Conservation (phyloP, 306 rosid species). For the Medicago ruthenica region DNA sequence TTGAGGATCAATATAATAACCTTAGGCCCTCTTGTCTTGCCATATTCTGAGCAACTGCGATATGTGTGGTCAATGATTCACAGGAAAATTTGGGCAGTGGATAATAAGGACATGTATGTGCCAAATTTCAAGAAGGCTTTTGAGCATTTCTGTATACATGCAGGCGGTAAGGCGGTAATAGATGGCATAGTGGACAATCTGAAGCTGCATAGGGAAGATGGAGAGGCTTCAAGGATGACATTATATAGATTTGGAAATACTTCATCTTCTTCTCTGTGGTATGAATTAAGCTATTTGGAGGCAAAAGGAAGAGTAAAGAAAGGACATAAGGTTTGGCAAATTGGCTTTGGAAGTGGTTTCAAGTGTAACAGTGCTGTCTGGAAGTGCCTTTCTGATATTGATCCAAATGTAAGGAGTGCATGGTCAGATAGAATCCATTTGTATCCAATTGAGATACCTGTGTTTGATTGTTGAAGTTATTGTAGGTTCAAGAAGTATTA, state of each 20-base stretch:
- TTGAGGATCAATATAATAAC: constrained; percentile 54
- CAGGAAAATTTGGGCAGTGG: constrained; percentile 43
- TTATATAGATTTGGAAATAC: constrained; percentile 76
- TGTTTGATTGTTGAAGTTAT: constrained; percentile 41
- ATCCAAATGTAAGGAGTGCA: constrained; percentile 57
- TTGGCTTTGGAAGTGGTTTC: constrained; percentile 79
- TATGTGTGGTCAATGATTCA: constrained; percentile 51
- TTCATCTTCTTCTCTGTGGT: constrained; percentile 77
- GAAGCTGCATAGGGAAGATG: constrained; percentile 62
- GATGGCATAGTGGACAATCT: constrained; percentile 63
- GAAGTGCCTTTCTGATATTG: constrained; percentile 62
- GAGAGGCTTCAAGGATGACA: constrained; percentile 82
- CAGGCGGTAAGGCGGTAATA: constrained; percentile 76
- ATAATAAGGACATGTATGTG: constrained; percentile 45
- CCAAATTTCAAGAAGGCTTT: constrained; percentile 70
- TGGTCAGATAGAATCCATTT: constrained; percentile 72
- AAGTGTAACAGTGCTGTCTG: constrained; percentile 79
- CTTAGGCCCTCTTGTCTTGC: constrained; percentile 67
- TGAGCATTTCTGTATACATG: constrained; percentile 78
- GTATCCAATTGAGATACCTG: constrained; percentile 56
- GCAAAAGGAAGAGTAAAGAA: constrained; percentile 67
- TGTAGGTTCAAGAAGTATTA: constrained; percentile 27
- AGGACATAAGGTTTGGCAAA: constrained; percentile 74
- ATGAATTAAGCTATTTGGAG: constrained; percentile 66
- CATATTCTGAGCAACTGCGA: constrained; percentile 63